A percentile compares a stretch with the other conserved stretches of the same genome.
Evolutionary conservation across 2,329 filamentous ascomycete genomes (phyloP).

Genomic region (Aspergillus fructus): DNA sequence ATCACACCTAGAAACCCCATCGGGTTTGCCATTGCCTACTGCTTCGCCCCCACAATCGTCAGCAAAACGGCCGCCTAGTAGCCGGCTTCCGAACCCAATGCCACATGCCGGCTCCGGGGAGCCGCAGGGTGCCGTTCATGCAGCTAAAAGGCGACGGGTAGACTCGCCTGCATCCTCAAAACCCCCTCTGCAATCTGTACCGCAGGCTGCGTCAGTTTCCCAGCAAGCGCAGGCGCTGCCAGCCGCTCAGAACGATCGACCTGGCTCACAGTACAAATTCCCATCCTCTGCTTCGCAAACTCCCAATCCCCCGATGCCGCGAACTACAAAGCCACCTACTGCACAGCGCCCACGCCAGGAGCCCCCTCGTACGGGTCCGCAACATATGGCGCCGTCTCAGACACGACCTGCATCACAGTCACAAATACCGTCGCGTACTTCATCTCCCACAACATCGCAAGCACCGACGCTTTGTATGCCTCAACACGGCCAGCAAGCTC

Average conservation of each 20-base stretch:
- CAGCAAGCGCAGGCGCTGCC: background rate
- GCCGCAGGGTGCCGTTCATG: background rate
- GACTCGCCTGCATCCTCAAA: constrained; percentile 1
- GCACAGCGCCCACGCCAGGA: background rate
- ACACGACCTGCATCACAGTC: background rate
- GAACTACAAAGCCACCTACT: background rate
- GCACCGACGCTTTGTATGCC: background rate
- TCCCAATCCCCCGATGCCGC: background rate
- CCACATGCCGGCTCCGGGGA: background rate
- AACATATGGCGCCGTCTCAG: background rate
- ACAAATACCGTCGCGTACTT: background rate
- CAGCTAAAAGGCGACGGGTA: constrained; percentile 17
- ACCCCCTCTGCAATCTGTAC: background rate
- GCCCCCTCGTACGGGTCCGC: background rate
- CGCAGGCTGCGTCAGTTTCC: background rate
- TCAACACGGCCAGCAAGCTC: background rate
- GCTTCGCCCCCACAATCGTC: constrained; percentile 1
- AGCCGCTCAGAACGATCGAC: background rate
- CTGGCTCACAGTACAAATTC: background rate
- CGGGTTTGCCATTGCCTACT: background rate
- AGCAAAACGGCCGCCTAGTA: background rate
- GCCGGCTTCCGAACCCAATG: constrained; percentile 1
- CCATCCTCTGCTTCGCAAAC: background rate
- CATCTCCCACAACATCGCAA: background rate
- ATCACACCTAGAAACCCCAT: background rate